Evolutionary conservation across 345 rosid species (phyloP).

Genomic region (Eutrema yunnanense): DNA sequence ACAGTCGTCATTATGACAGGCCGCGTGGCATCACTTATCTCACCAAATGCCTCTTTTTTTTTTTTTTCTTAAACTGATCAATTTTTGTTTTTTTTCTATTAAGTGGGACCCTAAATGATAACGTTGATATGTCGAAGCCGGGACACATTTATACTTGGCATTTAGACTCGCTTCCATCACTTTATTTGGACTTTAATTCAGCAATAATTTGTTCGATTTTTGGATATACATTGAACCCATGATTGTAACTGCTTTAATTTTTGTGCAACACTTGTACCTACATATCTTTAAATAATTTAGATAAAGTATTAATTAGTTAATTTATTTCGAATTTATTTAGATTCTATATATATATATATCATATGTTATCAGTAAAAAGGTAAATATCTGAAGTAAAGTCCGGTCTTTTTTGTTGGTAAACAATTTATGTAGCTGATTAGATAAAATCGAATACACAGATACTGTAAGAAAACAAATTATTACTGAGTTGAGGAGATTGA

Average conservation of each 20-base stretch:
- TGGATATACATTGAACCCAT: background rate
- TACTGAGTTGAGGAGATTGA: background rate
- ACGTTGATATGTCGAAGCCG: slow-evolving; percentile 1
- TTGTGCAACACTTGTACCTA: too few species aligned
- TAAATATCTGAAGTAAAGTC: background rate
- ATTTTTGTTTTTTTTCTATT: background rate
- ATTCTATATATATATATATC: background rate
- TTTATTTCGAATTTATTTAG: background rate
- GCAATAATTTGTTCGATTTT: background rate
- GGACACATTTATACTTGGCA: slow-evolving; percentile 9
- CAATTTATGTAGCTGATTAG: too few species aligned
- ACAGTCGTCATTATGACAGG: slow-evolving; percentile 27
- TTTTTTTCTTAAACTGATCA: background rate
- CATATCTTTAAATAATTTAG: background rate
- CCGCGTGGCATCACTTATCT: slow-evolving; percentile 20
- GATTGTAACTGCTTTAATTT: background rate
- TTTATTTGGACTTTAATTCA: background rate
- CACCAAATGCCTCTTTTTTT: slow-evolving; percentile 13
- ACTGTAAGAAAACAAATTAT: background rate
- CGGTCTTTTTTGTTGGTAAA: too few species aligned
- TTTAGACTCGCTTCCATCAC: background rate
- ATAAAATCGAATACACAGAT: too few species aligned
- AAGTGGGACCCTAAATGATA: slow-evolving; percentile 18
- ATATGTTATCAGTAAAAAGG: background rate
- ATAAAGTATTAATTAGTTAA: background rate